These are phyloP conservation scores for Oryza punctata DNA, from an alignment of 176 grass and related monocot genomes.

Conservation along the genomic window DNA sequence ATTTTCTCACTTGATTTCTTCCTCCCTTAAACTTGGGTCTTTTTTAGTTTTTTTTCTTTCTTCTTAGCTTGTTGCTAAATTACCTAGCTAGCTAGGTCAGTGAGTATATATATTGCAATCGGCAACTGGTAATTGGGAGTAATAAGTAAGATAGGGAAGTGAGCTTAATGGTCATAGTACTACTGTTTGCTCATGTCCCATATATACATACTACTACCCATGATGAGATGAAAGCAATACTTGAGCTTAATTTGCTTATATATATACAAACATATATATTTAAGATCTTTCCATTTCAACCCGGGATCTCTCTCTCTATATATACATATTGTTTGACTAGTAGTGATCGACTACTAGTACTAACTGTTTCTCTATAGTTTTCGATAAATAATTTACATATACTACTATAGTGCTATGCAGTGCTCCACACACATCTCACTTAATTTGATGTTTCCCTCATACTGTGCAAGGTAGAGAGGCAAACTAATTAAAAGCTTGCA, in stretches of 20 bases:
- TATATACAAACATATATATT: neutral
- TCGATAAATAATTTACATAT: slow-evolving; percentile 1
- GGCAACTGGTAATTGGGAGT: slow-evolving; percentile 16
- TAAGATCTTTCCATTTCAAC: slow-evolving; percentile 26
- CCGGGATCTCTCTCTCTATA: neutral
- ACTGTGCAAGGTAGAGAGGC: slow-evolving; percentile 51
- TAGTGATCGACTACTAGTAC: neutral
- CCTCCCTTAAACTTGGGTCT: neutral
- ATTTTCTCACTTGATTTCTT: slow-evolving; percentile 28
- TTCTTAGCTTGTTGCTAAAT: slow-evolving; percentile 21
- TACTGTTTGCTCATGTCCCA: slow-evolving; percentile 33
- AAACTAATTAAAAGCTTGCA: slow-evolving; percentile 50
- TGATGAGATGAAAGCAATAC: slow-evolving; percentile 21
- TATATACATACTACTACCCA: neutral
- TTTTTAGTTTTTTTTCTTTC: neutral
- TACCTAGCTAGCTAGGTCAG: slow-evolving; percentile 40
- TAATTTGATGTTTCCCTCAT: slow-evolving; percentile 33
- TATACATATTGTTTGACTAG: neutral
- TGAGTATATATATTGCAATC: slow-evolving; percentile 13
- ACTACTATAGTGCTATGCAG: slow-evolving; percentile 4
- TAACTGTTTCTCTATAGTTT: slow-evolving; percentile 25
- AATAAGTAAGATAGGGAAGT: neutral
- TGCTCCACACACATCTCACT: slow-evolving; percentile 27
- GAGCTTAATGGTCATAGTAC: neutral
- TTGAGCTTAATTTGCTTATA: slow-evolving; percentile 12